Evolutionary conservation across 768 basidiomycete species (phyloP).

Genomic region (Termitomyces bulborhizus): DNA sequence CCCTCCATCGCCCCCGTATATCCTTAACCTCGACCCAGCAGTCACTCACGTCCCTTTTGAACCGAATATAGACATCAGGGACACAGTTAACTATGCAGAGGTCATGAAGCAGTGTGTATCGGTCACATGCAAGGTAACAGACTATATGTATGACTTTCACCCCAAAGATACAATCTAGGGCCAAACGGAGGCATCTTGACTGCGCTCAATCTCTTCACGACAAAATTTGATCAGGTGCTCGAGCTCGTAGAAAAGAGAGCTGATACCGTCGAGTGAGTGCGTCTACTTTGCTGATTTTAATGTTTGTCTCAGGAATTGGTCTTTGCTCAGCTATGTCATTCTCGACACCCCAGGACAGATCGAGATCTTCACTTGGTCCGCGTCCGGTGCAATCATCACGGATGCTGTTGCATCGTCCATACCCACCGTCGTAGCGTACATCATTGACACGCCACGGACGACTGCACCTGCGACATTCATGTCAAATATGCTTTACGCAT

Average conservation of each 20-base stretch:
- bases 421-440: conserved; percentile 92
- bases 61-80: conserved; percentile 96
- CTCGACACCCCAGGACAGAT: conserved; percentile 98
- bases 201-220: conserved; percentile 95
- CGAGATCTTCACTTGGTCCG: conserved; percentile 99
- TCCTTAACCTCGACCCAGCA: conserved; percentile 97
- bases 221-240: conserved; percentile 97
- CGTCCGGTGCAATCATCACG: conserved; percentile 97
- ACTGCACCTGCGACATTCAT: conserved; percentile 96
- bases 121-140: conserved; percentile 17
- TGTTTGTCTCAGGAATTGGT: not conserved
- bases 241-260: conserved; percentile 87
- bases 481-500: conserved; percentile 99
- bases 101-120: conserved; percentile 97
- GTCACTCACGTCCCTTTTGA: conserved; percentile 89
- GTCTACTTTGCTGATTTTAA: not conserved
- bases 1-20: conserved; percentile 75
- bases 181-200: conserved; percentile 98
- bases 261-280: conserved; percentile 76
- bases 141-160: conserved; percentile 9
- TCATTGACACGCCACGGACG: conserved; percentile 95
- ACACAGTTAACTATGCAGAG: conserved; percentile 95
- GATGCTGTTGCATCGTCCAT: conserved; percentile 91
- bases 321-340: conserved; percentile 69
- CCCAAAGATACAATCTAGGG: conserved; percentile 89